Evolutionary conservation across 2,329 filamentous ascomycete genomes (phyloP).

Genomic region (Aschersonia sp.): DNA sequence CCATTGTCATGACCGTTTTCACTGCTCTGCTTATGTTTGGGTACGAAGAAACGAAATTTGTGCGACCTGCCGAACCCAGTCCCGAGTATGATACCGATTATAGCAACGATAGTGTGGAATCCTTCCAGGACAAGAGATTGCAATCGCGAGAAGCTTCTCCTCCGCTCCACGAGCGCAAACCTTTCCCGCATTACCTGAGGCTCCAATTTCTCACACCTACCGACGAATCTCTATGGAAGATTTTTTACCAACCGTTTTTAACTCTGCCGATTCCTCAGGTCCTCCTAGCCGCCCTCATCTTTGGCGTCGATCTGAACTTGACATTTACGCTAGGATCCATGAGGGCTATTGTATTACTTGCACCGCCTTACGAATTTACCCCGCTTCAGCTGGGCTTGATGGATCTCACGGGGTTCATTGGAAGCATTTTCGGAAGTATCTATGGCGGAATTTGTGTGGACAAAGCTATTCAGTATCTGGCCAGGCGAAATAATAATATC

Average conservation of each 20-base stretch:
- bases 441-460: constrained; percentile 25
- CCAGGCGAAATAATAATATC: constrained; percentile 22
- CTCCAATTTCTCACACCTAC: constrained; percentile 8
- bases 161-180: not conserved
- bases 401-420: constrained; percentile 17
- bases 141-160: not conserved
- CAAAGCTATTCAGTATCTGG: constrained; percentile 19
- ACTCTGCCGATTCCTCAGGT: constrained; percentile 20
- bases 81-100: constrained; percentile 1
- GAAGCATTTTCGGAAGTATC: constrained; percentile 21
- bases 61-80: constrained; percentile 6
- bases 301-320: constrained; percentile 20
- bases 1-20: constrained; percentile 5
- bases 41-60: constrained; percentile 14
- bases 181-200: not conserved
- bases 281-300: constrained; percentile 22
- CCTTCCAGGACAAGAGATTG: not conserved
- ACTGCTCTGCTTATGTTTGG: constrained; percentile 7
- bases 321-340: constrained; percentile 16
- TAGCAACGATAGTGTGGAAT: not conserved
- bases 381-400: constrained; percentile 14
- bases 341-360: constrained; percentile 18
- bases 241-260: constrained; percentile 8
- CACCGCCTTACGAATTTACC: constrained; percentile 16
- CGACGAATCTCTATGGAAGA: constrained; percentile 6